These are phyloP conservation scores for Nidula microcarpa DNA, from an alignment of 768 basidiomycete genomes.

Conservation along the genomic window DNA sequence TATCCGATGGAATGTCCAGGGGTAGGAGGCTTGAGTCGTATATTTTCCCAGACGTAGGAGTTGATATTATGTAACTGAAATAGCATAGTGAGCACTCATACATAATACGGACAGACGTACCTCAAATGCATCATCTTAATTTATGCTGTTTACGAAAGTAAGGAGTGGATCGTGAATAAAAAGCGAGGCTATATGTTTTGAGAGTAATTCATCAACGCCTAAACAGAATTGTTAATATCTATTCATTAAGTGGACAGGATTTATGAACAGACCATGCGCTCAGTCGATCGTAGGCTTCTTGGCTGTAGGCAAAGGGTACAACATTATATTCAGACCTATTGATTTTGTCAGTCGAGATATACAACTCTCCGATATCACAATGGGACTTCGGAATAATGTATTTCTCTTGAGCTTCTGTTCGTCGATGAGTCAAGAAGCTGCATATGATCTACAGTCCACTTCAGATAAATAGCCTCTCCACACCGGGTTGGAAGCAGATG, in stretches of 20 bases:
- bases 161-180: constrained; percentile 4
- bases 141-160: background rate
- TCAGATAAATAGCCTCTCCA: constrained; percentile 7
- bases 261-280: constrained; percentile 4
- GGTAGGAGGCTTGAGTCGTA: constrained; percentile 4
- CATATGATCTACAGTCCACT: constrained; percentile 3
- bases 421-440: constrained; percentile 2
- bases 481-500: constrained; percentile 6
- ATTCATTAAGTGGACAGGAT: too few species aligned
- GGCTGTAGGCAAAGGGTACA: constrained; percentile 1
- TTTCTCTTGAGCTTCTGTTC: constrained; percentile 1
- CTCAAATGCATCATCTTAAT: background rate
- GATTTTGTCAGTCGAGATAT: background rate
- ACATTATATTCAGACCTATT: constrained; percentile 7
- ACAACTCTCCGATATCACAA: constrained; percentile 4
- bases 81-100: background rate
- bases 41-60: constrained; percentile 3
- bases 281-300: background rate
- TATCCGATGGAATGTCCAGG: constrained; percentile 1
- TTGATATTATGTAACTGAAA: constrained; percentile 2
- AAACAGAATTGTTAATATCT: too few species aligned
- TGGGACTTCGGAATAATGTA: constrained; percentile 1
- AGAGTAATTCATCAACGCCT: constrained; percentile 7
- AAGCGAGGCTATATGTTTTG: constrained; percentile 2
- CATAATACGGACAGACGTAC: constrained; percentile 3